Percentiles rank a stretch among this genome's conserved stretches.
Evolutionary conservation across 306 rosid species (phyloP).

Genomic region (Acacia crassicarpa): DNA sequence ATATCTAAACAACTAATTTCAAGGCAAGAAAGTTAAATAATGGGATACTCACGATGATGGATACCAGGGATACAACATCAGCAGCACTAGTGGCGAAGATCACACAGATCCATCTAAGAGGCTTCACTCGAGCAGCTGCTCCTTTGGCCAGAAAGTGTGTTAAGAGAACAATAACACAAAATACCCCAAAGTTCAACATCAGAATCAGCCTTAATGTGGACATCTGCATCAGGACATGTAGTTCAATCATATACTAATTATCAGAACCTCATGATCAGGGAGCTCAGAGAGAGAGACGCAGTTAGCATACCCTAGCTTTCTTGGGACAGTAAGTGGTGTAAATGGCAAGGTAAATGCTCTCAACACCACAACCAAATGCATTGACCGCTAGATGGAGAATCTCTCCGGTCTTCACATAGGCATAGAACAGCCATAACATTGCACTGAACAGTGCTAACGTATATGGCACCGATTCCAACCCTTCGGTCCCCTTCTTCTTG

Average conservation of each 20-base stretch:
- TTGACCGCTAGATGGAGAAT: constrained; percentile 77
- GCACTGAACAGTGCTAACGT: constrained; percentile 82
- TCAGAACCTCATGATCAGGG: neutral
- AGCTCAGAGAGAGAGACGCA: neutral
- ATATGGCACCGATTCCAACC: constrained; percentile 84
- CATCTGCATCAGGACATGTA: constrained; percentile 39
- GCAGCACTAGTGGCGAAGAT: constrained; percentile 71
- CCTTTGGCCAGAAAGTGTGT: constrained; percentile 51
- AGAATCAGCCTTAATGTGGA: constrained; percentile 66
- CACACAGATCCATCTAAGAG: constrained; percentile 88
- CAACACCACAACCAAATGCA: constrained; percentile 74
- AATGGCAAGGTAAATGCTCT: constrained; percentile 77
- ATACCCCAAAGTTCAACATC: constrained; percentile 71
- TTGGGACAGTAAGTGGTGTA: constrained; percentile 69
- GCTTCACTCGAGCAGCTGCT: constrained; percentile 37
- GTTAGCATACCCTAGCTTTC: constrained; percentile 44
- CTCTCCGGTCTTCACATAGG: constrained; percentile 60
- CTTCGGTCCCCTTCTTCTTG: constrained; percentile 83
- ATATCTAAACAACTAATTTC: too few relatives aligned
- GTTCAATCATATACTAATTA: neutral
- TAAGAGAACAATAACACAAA: constrained; percentile 62
- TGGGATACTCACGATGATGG: constrained; percentile 56
- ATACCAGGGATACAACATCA: constrained; percentile 68
- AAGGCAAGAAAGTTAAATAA: neutral
- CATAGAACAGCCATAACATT: constrained; percentile 86